Base-by-base conservation (phyloP, 305 asterid species). In the Stenogyne calaminthoides region DNA sequence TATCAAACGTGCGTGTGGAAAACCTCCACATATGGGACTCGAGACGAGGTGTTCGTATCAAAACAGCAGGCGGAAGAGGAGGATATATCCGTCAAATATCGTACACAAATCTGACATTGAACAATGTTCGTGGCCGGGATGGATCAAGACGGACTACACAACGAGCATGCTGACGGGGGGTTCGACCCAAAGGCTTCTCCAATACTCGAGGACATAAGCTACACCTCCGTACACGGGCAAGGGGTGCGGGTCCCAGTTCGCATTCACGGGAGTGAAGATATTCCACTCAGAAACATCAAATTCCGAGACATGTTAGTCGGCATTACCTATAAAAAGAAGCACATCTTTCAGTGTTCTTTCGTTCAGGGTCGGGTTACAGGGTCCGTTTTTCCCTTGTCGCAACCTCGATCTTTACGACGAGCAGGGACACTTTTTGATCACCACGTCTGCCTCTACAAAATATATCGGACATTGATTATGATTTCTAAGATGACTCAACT, bases 31-130 rank as follows among this genome's bases (percentile, higher is more conserved):
- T 89, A 6, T 89, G 93, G 93, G 80, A 67, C 88, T 89, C 96
- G 6, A 83, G 96, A 71, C 91, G 96, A 12, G 96, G 80, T 9
- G 88, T 89, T 29, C 84, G 96, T 44, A 88, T 89, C 87, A 89
- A 89, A 79, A 89, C 96, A 42, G 96, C 94, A 47, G 86, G 87
- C 0, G 96, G 96, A n/a, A 76, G 96, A 82, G 96, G 96, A 34
- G 96, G 90, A 29, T 88, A 88, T 66, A 83, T 89, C 27, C 79
- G 80, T 3, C 58, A 83, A 51, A 79, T 89, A 58, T 59, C 82
- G 3, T 89, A 83, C 54, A 76, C 76, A 44, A 88, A 88, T 51
- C 81, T 89, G 44, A 89, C 94, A 37, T 80, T 89, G 4, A 88
- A 82, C 16, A 85, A 86, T 6, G 89, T 89, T 4, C 87, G 96